phyloP scores from a whole-genome alignment of 192 early-diverging fungal species.

The Coemansia sp. region DNA sequence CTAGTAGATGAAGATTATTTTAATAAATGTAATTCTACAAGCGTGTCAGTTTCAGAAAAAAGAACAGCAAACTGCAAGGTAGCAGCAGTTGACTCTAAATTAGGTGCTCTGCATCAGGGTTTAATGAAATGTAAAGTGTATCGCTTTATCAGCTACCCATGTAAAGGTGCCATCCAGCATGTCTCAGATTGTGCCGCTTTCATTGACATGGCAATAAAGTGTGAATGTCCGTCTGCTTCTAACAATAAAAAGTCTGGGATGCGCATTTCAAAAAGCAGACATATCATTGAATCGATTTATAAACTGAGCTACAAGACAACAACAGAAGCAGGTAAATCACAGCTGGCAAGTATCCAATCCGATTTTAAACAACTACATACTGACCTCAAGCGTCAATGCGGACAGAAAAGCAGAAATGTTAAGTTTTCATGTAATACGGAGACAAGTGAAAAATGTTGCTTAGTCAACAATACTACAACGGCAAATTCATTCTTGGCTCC shows the following conservation, averaged over 20 bases:
- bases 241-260: background rate
- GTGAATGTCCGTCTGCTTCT: background rate
- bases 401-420: background rate
- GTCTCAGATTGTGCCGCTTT: background rate
- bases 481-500: background rate
- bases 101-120: background rate
- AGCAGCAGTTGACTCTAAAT: background rate
- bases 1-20: background rate
- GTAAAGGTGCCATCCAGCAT: background rate
- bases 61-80: background rate
- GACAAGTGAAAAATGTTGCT: background rate
- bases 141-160: background rate
- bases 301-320: background rate
- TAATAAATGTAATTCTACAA: background rate
- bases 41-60: background rate
- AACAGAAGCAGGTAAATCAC: background rate
- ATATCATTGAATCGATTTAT: background rate
- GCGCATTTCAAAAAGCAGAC: background rate
- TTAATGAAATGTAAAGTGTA: background rate
- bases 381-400: background rate
- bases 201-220: background rate
- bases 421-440: background rate
- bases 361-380: background rate
- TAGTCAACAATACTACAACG: background rate
- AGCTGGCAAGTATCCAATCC: background rate